Conservation (phyloP, 2,329 filamentous ascomycete genomes). For the Nectriaceae sp. region DNA sequence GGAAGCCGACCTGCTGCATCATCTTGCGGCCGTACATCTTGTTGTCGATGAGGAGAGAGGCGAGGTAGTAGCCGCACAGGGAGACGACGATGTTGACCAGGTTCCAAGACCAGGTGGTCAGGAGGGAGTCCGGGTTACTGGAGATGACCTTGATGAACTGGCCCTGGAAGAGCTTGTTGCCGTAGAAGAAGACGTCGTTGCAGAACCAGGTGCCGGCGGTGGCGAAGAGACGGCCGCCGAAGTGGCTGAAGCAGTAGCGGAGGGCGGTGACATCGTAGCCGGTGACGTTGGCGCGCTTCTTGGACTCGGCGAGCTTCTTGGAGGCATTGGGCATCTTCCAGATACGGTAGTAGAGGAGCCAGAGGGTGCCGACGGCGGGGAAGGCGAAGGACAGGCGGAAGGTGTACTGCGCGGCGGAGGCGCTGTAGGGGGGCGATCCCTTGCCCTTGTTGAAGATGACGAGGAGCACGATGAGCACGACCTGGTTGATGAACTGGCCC, state of each 20-base stretch:
- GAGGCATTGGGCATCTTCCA: conserved; percentile 92
- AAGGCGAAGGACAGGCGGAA: conserved; percentile 93
- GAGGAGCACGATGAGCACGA: conserved; percentile 81
- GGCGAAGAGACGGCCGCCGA: conserved; percentile 82
- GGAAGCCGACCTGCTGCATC: conserved; percentile 95
- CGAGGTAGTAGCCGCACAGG: conserved; percentile 85
- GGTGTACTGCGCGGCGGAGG: conserved; percentile 79
- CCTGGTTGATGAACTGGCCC: conserved; percentile 95
- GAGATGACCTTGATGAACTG: conserved; percentile 87
- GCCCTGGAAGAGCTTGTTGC: conserved; percentile 95
- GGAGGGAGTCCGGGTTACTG: conserved; percentile 67
- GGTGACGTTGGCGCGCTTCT: conserved; percentile 84
- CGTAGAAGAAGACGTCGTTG: conserved; percentile 99
- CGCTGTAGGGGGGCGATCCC: conserved; percentile 75
- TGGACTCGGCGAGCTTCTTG: conserved; percentile 78
- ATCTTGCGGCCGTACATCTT: conserved; percentile 94
- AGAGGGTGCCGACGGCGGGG: conserved; percentile 85
- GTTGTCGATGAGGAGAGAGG: conserved; percentile 88
- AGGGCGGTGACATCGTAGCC: conserved; percentile 91
- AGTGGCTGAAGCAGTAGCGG: conserved; percentile 75
- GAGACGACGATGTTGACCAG: conserved; percentile 87
- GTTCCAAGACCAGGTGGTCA: conserved; percentile 91
- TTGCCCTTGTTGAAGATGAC: conserved; percentile 82
- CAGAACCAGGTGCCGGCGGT: conserved; percentile 91
- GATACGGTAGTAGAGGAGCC: conserved; percentile 94